Base-by-base conservation (phyloP, 345 rosid species). In the Salix brachista region DNA sequence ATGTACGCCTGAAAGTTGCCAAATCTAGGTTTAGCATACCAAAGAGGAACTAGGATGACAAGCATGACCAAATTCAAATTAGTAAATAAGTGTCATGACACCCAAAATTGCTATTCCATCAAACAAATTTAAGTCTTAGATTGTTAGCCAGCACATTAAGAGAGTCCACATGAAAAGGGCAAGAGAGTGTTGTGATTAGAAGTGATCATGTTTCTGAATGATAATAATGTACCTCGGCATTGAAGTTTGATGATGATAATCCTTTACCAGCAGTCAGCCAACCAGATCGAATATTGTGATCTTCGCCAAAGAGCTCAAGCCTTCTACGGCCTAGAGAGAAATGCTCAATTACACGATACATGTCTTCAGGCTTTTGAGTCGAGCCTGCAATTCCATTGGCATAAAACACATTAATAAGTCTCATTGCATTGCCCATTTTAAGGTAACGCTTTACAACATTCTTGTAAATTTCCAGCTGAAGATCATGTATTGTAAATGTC, bases 301-400 rank as follows among this genome's bases (percentile, higher is more conserved):
- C 99, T 86, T 92, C 99, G 61, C 98, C 99, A 25, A 96, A 93
- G 44, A 96, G 98, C 84, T 96, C 99, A 80, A 96, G 97, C 90
- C 98, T 89, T 73, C 99, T 88, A 23, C 97, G 90, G 52, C 98
- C 98, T 73, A 93, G 98, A 67, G 98, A 92, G 71, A 96, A 96
- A 85, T 93, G 99, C 90, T 96, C 99, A 73, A 96, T 86, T 75
- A 96, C 92, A 72, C 97, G 84, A 84, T 96, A 96, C 99, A 96
- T 96, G 87, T 96, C 98, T 86, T 94, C 98, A 23, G 99, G 98
- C 88, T 96, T 96, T 74, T 87, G 89, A 81, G 98, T 96, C 64
- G 98, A 92, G 74, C 99, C 99, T 96, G 84, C 82, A 84, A 69
- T 23, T 67, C 64, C 23, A 79, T 58, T 48, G 71, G 79, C 74